Evolutionary conservation across 495 filamentous ascomycete genomes (phyloP).

Genomic region (Staphylotrichum tortipilum): DNA sequence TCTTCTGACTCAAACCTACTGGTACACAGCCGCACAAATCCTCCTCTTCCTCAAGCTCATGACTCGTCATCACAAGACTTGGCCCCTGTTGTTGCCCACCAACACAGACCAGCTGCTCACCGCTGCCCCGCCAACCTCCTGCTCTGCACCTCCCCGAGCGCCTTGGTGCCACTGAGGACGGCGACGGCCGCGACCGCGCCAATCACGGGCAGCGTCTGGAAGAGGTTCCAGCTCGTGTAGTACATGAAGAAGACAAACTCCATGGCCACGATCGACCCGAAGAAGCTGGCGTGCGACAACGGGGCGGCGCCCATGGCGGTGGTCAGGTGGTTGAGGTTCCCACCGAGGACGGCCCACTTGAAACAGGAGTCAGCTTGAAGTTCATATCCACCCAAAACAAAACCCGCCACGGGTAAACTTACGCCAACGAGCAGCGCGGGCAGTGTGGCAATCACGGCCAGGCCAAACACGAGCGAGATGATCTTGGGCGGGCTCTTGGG

Average conservation of each 20-base stretch:
- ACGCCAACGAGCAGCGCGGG: conserved; percentile 64
- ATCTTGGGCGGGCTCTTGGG: conserved; percentile 74
- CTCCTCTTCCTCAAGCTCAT: not conserved
- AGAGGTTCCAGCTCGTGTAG: conserved; percentile 88
- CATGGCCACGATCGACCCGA: conserved; percentile 73
- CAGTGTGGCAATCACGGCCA: conserved; percentile 60
- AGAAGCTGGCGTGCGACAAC: conserved; percentile 69
- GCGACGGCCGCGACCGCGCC: conserved; percentile 57
- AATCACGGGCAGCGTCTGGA: conserved; percentile 74
- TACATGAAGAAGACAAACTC: conserved; percentile 93
- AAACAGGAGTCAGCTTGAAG: conserved; percentile 8
- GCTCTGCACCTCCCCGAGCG: conserved; percentile 84
- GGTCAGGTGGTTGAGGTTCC: conserved; percentile 70
- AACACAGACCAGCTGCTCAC: conserved; percentile 9
- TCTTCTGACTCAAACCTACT: no score
- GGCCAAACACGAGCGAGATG: conserved; percentile 68
- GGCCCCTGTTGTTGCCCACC: not conserved
- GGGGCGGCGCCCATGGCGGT: conserved; percentile 66
- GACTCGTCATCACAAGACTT: not conserved
- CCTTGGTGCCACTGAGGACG: conserved; percentile 84
- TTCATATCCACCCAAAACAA: no score
- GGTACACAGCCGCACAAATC: no score
- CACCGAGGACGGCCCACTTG: conserved; percentile 74
- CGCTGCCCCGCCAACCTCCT: conserved; percentile 73
- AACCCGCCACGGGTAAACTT: conserved; percentile 27